phyloP scores from a whole-genome alignment of 352 stramenopile species.

The Elongisporangium senticosum region DNA sequence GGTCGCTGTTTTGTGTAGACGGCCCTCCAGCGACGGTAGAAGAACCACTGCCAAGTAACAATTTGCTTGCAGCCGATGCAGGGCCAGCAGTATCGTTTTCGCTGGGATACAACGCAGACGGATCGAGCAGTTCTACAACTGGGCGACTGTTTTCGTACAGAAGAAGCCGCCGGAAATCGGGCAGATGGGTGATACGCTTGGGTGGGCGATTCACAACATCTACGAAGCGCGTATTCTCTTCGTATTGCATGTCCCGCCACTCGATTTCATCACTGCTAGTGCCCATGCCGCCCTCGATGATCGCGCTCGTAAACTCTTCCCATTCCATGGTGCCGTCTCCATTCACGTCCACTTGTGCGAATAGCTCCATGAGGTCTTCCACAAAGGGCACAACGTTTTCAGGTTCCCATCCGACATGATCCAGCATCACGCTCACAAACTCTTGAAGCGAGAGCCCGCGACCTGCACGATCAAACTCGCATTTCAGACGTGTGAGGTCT shows the following conservation, averaged over 20 bases:
- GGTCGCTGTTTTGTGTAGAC: neutral
- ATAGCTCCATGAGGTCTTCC: constrained; percentile 72
- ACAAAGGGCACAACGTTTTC: constrained; percentile 57
- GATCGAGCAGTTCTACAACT: constrained; percentile 63
- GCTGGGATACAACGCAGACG: constrained; percentile 33
- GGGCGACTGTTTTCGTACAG: constrained; percentile 59
- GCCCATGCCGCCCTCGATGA: constrained; percentile 78
- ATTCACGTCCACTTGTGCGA: constrained; percentile 73
- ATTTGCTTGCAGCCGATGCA: neutral
- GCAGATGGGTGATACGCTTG: constrained; percentile 48
- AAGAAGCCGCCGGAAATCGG: constrained; percentile 54
- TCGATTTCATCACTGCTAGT: constrained; percentile 29
- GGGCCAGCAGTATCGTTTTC: constrained; percentile 10
- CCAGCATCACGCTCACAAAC: constrained; percentile 72
- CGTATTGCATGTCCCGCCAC: constrained; percentile 67
- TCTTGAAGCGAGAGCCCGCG: constrained; percentile 47
- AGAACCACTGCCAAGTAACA: neutral
- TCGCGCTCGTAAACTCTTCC: constrained; percentile 79
- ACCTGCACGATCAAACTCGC: constrained; percentile 54
- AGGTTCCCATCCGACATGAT: constrained; percentile 52
- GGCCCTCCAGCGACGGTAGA: neutral
- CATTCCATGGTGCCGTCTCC: constrained; percentile 76
- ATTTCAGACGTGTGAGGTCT: constrained; percentile 55
- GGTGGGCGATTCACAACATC: constrained; percentile 55
- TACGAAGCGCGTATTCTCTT: constrained; percentile 48